A percentile compares a stretch with the other conserved stretches of the same genome.
Conservation (phyloP, 1,284 basidiomycete genomes). For the Fomitopsis palustris region DNA sequence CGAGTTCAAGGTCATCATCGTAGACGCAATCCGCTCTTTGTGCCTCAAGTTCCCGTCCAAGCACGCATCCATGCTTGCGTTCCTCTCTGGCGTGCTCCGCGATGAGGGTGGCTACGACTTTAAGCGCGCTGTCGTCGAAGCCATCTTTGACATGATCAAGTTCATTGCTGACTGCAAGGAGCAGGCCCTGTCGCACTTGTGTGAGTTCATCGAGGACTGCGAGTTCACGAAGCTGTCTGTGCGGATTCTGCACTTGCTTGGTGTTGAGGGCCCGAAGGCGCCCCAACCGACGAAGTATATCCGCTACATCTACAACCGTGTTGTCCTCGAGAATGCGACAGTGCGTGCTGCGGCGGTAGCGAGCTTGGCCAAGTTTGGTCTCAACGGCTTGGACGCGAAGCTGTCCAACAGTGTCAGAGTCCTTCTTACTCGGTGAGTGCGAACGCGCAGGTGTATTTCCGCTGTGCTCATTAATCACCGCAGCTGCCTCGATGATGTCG, state of each 20-base stretch:
- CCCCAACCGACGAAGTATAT: conserved; percentile 98
- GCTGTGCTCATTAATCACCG: background rate
- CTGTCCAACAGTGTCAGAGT: conserved; percentile 88
- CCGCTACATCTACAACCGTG: conserved; percentile 99
- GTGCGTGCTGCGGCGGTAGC: conserved; percentile 96
- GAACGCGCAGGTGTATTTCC: background rate
- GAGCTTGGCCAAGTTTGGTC: conserved; percentile 95
- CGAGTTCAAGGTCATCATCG: conserved; percentile 99
- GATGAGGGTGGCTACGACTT: conserved; percentile 99
- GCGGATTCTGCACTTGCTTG: conserved; percentile 92
- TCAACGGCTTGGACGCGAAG: conserved; percentile 76
- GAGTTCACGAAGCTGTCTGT: conserved; percentile 99
- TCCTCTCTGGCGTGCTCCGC: conserved; percentile 90
- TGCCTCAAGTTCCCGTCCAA: conserved; percentile 99
- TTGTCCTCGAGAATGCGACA: conserved; percentile 97
- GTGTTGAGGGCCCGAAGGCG: conserved; percentile 94
- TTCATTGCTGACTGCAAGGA: conserved; percentile 96
- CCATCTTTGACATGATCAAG: conserved; percentile 99
- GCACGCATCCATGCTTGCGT: conserved; percentile 92
- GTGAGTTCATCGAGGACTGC: conserved; percentile 99
- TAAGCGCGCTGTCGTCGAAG: conserved; percentile 98
- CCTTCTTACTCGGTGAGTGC: conserved; percentile 69
- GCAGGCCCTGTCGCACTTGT: conserved; percentile 95
- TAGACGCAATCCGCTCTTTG: conserved; percentile 96
- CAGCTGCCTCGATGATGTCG: conserved; percentile 96